Evolutionary conservation across 352 stramenopile genomes (phyloP).

Genomic region (Blastocystis sp.): DNA sequence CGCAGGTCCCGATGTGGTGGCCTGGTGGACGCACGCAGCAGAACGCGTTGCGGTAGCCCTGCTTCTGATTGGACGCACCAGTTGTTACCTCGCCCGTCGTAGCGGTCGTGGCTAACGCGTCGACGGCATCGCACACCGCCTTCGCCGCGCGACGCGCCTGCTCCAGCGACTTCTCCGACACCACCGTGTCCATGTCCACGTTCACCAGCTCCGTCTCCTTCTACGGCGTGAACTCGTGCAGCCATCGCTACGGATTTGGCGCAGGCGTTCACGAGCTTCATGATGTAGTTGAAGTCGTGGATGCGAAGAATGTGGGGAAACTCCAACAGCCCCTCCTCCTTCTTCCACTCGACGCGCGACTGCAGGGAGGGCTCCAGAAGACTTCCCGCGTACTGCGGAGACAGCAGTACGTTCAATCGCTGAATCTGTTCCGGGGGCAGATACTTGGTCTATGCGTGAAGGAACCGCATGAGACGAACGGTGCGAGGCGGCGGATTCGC

Average conservation of each 20-base stretch:
- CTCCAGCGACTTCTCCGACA: slow-evolving; percentile 82
- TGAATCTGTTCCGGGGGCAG: slow-evolving; percentile 56
- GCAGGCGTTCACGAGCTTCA: slow-evolving; percentile 52
- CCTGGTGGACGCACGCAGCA: slow-evolving; percentile 85
- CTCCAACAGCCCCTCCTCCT: background rate
- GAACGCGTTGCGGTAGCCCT: slow-evolving; percentile 82
- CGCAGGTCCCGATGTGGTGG: slow-evolving; percentile 80
- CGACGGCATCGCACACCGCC: slow-evolving; percentile 84
- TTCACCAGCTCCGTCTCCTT: background rate
- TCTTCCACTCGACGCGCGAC: slow-evolving; percentile 1
- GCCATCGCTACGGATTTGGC: background rate
- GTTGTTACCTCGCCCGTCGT: background rate
- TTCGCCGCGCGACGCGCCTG: slow-evolving; percentile 82
- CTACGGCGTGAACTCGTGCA: background rate
- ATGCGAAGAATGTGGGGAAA: slow-evolving; percentile 36
- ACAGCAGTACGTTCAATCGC: slow-evolving; percentile 26
- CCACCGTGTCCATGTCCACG: slow-evolving; percentile 79
- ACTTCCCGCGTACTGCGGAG: slow-evolving; percentile 1
- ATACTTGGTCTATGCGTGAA: slow-evolving; percentile 9
- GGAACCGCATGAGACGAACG: background rate
- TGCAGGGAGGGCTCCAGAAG: slow-evolving; percentile 31
- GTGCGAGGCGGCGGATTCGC: background rate
- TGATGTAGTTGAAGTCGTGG: slow-evolving; percentile 71
- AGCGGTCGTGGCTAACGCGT: slow-evolving; percentile 77
- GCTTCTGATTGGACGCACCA: background rate